phyloP scores from a whole-genome alignment of 371 early-diverging fungal genomes.

The Lichtheimia corymbifera region DNA sequence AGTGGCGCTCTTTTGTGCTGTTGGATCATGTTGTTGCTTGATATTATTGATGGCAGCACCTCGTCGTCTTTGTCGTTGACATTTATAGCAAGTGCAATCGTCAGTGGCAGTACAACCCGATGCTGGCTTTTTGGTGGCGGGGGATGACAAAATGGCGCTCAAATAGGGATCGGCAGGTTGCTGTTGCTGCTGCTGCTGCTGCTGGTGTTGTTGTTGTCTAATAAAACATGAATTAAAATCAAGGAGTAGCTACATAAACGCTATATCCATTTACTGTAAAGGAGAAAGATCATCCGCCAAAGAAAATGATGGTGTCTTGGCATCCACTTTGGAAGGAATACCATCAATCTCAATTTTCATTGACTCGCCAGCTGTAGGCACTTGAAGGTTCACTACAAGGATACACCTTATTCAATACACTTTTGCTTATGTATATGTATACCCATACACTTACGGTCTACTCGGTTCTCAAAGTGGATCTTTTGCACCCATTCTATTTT shows the following conservation, averaged over 20 bases:
- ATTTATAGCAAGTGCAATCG: conserved; percentile 46
- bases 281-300: background rate
- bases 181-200: conserved; percentile 6
- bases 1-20: conserved; percentile 3
- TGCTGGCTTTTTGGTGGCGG: conserved; percentile 6
- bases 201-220: background rate
- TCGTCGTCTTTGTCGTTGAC: conserved; percentile 47
- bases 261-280: background rate
- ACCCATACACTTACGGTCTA: conserved; percentile 28
- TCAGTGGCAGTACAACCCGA: conserved; percentile 3
- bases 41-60: conserved; percentile 13
- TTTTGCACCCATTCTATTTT: conserved; percentile 40
- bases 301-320: background rate
- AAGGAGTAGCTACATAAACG: background rate
- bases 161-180: conserved; percentile 22
- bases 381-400: conserved; percentile 32
- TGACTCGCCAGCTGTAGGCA: conserved; percentile 33
- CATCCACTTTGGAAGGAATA: conserved; percentile 10
- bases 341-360: conserved; percentile 36
- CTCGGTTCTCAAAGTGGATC: conserved; percentile 38
- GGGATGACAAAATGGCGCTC: conserved; percentile 21
- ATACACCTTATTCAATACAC: background rate
- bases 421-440: background rate
- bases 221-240: background rate
- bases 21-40: conserved; percentile 6